Conservation (phyloP, 2,329 filamentous ascomycete genomes). For the Talaromyces atroroseus region DNA sequence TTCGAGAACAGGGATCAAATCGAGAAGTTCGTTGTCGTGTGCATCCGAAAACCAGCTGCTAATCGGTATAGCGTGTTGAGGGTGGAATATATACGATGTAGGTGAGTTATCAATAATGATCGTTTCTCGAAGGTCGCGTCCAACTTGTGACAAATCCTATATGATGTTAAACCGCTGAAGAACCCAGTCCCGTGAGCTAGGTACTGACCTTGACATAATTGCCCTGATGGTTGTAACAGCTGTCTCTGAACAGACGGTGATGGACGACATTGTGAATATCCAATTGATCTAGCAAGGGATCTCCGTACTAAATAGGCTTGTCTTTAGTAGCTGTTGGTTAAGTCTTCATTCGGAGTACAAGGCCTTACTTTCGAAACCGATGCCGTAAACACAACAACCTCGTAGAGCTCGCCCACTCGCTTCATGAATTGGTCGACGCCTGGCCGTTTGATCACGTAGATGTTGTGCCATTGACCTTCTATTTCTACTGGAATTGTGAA, state of each 20-base stretch:
- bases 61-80: slow-evolving; percentile 96
- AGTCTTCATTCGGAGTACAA: slow-evolving; percentile 12
- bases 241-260: slow-evolving; percentile 93
- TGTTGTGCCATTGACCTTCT: slow-evolving; percentile 97
- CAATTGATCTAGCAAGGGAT: slow-evolving; percentile 89
- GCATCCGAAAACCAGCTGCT: slow-evolving; percentile 99
- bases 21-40: slow-evolving; percentile 96
- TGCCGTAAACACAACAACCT: slow-evolving; percentile 97
- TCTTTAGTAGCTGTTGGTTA: neutral
- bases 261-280: slow-evolving; percentile 97
- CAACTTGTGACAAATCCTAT: slow-evolving; percentile 88
- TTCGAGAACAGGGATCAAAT: slow-evolving; percentile 96
- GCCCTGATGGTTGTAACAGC: slow-evolving; percentile 98
- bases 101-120: slow-evolving; percentile 99
- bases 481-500: slow-evolving; percentile 99
- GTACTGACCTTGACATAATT: slow-evolving; percentile 81
- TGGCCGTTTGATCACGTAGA: slow-evolving; percentile 98
- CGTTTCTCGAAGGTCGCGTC: slow-evolving; percentile 89
- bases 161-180: neutral
- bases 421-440: slow-evolving; percentile 99
- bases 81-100: slow-evolving; percentile 98
- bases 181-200: slow-evolving; percentile 8
- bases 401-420: slow-evolving; percentile 91
- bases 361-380: slow-evolving; percentile 87
- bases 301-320: slow-evolving; percentile 65